These are phyloP conservation scores for Annulohypoxylon truncatum DNA, from an alignment of 2,329 filamentous ascomycete species.

Conservation along the genomic window DNA sequence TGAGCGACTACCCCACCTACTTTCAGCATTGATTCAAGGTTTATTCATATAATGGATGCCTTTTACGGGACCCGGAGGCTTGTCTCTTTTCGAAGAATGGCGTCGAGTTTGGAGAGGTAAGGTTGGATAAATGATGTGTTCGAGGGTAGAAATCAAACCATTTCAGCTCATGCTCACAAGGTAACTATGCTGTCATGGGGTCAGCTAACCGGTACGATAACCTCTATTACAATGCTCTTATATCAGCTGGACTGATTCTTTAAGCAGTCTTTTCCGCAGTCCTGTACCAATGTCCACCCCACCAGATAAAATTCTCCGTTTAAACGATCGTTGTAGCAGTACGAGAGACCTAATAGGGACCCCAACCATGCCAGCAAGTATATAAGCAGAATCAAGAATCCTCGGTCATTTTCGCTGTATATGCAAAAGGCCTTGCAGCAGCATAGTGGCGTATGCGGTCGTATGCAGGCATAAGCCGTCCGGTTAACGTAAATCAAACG, in stretches of 20 bases:
- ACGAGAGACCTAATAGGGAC: background rate
- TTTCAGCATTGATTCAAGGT: conserved; percentile 12
- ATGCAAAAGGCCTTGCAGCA: background rate
- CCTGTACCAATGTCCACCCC: background rate
- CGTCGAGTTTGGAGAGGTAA: background rate
- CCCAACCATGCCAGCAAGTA: background rate
- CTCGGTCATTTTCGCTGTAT: background rate
- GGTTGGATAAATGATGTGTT: conserved; percentile 3
- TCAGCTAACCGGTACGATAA: background rate
- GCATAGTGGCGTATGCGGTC: background rate
- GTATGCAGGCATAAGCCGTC: background rate
- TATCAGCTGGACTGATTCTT: background rate
- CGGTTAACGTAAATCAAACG: background rate
- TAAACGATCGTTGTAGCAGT: background rate
- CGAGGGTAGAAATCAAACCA: conserved; percentile 11
- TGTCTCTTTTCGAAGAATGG: background rate
- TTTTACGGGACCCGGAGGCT: conserved; percentile 9
- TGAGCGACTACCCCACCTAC: background rate
- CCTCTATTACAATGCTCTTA: background rate
- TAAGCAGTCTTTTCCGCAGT: background rate
- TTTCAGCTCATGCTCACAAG: background rate
- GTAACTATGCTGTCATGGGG: background rate
- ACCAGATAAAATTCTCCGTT: background rate
- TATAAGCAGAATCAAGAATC: background rate
- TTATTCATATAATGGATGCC: background rate